These are phyloP conservation scores for Pseudocohnilembus persalinus DNA, from an alignment of 169 alveolate species.

Conservation along the genomic window DNA sequence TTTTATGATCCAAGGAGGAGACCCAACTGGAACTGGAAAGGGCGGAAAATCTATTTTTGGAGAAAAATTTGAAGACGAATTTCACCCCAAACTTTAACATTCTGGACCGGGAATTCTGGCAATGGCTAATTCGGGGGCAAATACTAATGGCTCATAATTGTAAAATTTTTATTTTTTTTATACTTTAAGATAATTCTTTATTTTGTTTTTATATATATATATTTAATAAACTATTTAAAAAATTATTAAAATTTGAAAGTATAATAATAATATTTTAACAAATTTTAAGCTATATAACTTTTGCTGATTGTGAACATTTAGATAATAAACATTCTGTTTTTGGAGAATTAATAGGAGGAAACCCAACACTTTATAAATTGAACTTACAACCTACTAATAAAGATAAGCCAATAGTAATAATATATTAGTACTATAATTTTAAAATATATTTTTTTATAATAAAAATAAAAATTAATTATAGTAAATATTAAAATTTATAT, in stretches of 20 bases:
- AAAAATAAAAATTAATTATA: too few relatives aligned
- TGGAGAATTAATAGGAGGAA: slow-evolving; percentile 61
- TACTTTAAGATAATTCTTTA: too few relatives aligned
- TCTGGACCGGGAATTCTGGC: slow-evolving; percentile 59
- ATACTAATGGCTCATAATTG: slow-evolving; percentile 67
- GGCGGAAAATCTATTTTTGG: slow-evolving; percentile 72
- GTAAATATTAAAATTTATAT: too few relatives aligned
- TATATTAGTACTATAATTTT: background rate
- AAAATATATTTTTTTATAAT: slow-evolving; percentile 1
- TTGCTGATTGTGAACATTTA: slow-evolving; percentile 51
- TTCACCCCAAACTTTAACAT: slow-evolving; percentile 52
- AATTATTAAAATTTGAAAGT: too few relatives aligned
- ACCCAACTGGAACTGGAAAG: slow-evolving; percentile 74
- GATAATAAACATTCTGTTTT: slow-evolving; percentile 69
- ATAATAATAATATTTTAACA: too few relatives aligned
- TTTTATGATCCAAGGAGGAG: slow-evolving; percentile 82
- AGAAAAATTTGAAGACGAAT: slow-evolving; percentile 62
- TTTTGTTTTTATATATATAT: too few relatives aligned
- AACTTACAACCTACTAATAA: slow-evolving; percentile 27
- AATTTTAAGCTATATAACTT: slow-evolving; percentile 54
- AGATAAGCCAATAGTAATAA: slow-evolving; percentile 18
- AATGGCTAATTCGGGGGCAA: slow-evolving; percentile 74
- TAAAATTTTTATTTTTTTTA: slow-evolving; percentile 2
- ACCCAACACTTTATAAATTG: slow-evolving; percentile 41
- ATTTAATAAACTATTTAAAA: too few relatives aligned